Conservation (phyloP, 176 grass and related monocot genomes). For the Phyllostachys edulis region DNA sequence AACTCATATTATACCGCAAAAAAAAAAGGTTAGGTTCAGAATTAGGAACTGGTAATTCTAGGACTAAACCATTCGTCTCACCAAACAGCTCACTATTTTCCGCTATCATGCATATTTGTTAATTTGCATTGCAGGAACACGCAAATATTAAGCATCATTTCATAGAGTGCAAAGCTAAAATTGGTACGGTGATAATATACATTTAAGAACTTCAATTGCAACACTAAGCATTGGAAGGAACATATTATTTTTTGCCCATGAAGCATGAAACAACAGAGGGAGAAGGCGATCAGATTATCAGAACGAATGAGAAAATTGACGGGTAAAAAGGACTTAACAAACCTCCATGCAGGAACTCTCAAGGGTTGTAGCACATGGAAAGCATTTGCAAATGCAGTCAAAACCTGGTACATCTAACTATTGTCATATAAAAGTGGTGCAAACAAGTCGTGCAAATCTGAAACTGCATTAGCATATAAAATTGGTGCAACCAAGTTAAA, state of each 20-base stretch:
- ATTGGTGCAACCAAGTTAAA: neutral
- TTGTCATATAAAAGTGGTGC: neutral
- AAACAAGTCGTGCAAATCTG: neutral
- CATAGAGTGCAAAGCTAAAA: neutral
- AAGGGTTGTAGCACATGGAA: conserved; percentile 49
- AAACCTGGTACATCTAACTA: conserved; percentile 35
- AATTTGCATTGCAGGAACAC: neutral
- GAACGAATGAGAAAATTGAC: neutral
- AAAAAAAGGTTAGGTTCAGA: neutral
- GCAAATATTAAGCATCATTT: neutral
- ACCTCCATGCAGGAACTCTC: conserved; percentile 59
- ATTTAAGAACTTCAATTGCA: neutral
- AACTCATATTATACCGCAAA: neutral
- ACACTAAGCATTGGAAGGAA: neutral
- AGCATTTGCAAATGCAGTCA: conserved; percentile 47
- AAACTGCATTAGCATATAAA: neutral
- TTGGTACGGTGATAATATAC: neutral
- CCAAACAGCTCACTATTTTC: neutral
- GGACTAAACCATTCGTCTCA: neutral
- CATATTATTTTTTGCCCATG: neutral
- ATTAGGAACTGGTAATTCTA: conserved; percentile 6
- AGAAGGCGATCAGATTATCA: neutral
- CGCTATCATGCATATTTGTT: neutral
- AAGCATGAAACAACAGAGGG: neutral
- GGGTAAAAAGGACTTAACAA: conserved; percentile 23